Conservation (phyloP, 2,329 filamentous ascomycete genomes). For the Colletotrichum sp. region DNA sequence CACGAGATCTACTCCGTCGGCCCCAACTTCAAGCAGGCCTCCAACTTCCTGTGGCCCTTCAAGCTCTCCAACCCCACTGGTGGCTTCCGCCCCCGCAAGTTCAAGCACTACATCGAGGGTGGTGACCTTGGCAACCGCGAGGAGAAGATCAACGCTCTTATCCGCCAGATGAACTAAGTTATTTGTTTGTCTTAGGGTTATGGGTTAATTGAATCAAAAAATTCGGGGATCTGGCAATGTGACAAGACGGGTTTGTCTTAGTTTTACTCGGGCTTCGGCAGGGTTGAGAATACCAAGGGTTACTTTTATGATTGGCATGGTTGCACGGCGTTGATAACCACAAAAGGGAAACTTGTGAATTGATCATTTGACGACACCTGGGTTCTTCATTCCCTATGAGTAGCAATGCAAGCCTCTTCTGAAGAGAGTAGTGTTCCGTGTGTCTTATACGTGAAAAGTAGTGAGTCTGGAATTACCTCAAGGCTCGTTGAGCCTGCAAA, state of each 20-base stretch:
- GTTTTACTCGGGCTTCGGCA: conserved; percentile 27
- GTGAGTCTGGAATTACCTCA: neutral
- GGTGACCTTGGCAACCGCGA: conserved; percentile 99
- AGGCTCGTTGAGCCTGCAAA: neutral
- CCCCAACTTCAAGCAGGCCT: conserved; percentile 99
- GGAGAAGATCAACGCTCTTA: conserved; percentile 95
- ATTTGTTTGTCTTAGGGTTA: neutral
- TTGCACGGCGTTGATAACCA: conserved; percentile 39
- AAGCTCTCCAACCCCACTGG: conserved; percentile 99
- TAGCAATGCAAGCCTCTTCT: conserved; percentile 21
- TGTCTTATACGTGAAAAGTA: neutral
- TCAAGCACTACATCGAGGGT: conserved; percentile 98
- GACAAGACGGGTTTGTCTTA: conserved; percentile 24
- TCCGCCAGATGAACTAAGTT: conserved; percentile 98
- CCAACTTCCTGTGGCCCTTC: conserved; percentile 99
- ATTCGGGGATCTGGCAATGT: conserved; percentile 27
- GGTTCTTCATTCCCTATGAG: conserved; percentile 13
- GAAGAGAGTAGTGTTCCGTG: neutral
- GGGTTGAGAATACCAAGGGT: conserved; percentile 25
- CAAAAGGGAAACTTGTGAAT: conserved; percentile 31
- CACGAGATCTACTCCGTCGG: conserved; percentile 99
- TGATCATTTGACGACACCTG: conserved; percentile 29
- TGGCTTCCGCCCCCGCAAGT: conserved; percentile 95
- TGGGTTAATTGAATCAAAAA: conserved; percentile 18
- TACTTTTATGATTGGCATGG: conserved; percentile 30